A percentile compares a stretch with the other conserved stretches of the same genome.
phyloP scores from a whole-genome alignment of 805 yeast species.

The Ogataea minuta region DNA sequence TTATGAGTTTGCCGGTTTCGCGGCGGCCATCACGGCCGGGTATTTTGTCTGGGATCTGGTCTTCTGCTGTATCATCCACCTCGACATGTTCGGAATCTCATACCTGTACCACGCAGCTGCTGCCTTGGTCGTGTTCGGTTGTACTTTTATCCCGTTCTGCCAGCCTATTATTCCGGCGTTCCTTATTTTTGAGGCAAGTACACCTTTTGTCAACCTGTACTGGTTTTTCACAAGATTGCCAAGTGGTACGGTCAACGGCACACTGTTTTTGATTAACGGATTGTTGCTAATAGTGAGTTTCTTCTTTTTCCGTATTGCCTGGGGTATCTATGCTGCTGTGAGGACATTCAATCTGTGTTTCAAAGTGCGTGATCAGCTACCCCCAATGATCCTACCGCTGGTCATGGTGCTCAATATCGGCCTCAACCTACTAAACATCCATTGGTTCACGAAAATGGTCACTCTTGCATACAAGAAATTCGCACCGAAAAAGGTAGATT shows the following conservation, averaged over 20 bases:
- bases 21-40: constrained; percentile 70
- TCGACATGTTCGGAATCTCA: constrained; percentile 71
- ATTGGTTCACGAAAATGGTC: constrained; percentile 91
- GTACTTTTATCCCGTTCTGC: constrained; percentile 69
- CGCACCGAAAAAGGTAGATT: constrained; percentile 7
- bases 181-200: constrained; percentile 80
- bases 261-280: constrained; percentile 65
- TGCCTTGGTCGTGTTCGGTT: constrained; percentile 68
- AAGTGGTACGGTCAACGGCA: constrained; percentile 56
- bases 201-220: constrained; percentile 92
- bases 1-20: constrained; percentile 74
- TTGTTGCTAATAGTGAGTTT: constrained; percentile 63
- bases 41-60: constrained; percentile 89
- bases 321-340: constrained; percentile 85
- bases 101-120: constrained; percentile 83
- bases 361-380: constrained; percentile 41
- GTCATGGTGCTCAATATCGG: constrained; percentile 58
- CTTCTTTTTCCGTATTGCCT: constrained; percentile 72
- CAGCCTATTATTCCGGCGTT: constrained; percentile 82
- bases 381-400: constrained; percentile 45
- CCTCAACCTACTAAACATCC: constrained; percentile 66
- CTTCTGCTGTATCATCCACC: constrained; percentile 61
- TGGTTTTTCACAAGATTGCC: constrained; percentile 88
- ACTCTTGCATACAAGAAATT: constrained; percentile 61
- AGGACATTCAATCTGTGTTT: constrained; percentile 45